A percentile compares a stretch with the other conserved stretches of the same genome.
These are phyloP conservation scores for Avicennia marina DNA, from an alignment of 257 asterid genomes.

Conservation along the genomic window DNA sequence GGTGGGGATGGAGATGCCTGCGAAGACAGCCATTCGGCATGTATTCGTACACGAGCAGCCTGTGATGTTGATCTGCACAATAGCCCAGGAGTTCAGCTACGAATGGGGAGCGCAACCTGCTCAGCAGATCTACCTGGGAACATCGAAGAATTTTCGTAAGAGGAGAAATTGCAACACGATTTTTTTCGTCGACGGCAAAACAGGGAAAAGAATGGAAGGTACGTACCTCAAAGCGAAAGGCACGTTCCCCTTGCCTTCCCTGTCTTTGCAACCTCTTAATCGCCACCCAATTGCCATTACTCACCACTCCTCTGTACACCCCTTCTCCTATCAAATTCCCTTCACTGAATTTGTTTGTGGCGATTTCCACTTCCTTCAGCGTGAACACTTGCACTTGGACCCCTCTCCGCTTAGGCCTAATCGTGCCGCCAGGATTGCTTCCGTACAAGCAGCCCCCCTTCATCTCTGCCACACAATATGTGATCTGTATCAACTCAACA, in stretches of 20 bases:
- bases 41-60: slow-evolving; percentile 60
- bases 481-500: too few species aligned
- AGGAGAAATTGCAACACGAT: too few species aligned
- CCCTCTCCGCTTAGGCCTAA: slow-evolving; percentile 36
- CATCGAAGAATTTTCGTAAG: too few species aligned
- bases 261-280: slow-evolving; percentile 54
- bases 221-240: slow-evolving; percentile 72
- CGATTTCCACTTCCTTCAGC: slow-evolving; percentile 54
- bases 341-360: slow-evolving; percentile 55
- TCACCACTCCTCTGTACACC: slow-evolving; percentile 52
- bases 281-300: slow-evolving; percentile 62
- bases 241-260: slow-evolving; percentile 70
- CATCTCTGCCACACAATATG: slow-evolving; percentile 23
- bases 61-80: slow-evolving; percentile 77
- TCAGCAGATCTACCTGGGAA: slow-evolving; percentile 78
- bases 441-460: slow-evolving; percentile 52
- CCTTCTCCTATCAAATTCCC: slow-evolving; percentile 44
- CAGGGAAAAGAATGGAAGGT: not conserved
- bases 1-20: slow-evolving; percentile 43
- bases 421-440: slow-evolving; percentile 21
- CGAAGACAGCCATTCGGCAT: slow-evolving; percentile 57
- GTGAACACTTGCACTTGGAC: slow-evolving; percentile 63
- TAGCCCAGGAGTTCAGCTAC: slow-evolving; percentile 67
- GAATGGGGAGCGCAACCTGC: slow-evolving; percentile 56
- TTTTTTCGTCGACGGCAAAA: not conserved